Evolutionary conservation across 2,329 filamentous ascomycete genomes (phyloP), one percentile per base, ranked within the genome.

Genomic region (Aureobasidium sp.): DNA sequence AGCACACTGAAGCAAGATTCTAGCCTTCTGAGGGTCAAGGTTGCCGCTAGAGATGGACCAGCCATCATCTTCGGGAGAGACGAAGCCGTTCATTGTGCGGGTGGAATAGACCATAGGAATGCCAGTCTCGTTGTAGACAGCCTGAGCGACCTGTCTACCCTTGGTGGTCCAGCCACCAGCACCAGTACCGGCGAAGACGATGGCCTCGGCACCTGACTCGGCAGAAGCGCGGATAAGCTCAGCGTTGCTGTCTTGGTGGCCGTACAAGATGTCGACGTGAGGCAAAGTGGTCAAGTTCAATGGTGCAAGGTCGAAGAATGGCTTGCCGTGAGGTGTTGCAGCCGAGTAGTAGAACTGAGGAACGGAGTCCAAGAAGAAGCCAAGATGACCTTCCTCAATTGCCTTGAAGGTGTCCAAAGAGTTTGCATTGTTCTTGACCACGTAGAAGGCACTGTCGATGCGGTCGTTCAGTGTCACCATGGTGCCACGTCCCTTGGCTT

Each of bases 381-480:
- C 85, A 0, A 87, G 75, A 64, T 79, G 79, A 1, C 84, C 82
- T 66, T 78, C 77, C 72, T 87, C 84, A 15, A 74, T 74, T 1
- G 80, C 78, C 68, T 79, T 80, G 77, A 87, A 87, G 8, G 84
- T 84, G 68, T 87, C 84, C 53, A 86, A 75, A 1, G 80, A 77
- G 72, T 87, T 87, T 55, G 84, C 83, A 67, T 86, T 82, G 36
- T 80, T 83, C 73, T 87, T 87, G 58, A 82, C 82, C 4, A 76
- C 82, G 72, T 82, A 87, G 67, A 80, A 85, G 20, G 83, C 80
- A 23, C 75, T 78, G 5, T 78, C 79, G 66, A 87, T 86, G 62
- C 83, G 80, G 70, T 87, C 84, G 68, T 86, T 87, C 62, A 87
- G 72, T 2, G 82, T 81, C 23, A 86, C 77, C 78, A 87, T 81